Percentiles rank a stretch among this genome's conserved stretches.
Conservation (phyloP, 2,329 filamentous ascomycete species). For the Cladosporium sp. region DNA sequence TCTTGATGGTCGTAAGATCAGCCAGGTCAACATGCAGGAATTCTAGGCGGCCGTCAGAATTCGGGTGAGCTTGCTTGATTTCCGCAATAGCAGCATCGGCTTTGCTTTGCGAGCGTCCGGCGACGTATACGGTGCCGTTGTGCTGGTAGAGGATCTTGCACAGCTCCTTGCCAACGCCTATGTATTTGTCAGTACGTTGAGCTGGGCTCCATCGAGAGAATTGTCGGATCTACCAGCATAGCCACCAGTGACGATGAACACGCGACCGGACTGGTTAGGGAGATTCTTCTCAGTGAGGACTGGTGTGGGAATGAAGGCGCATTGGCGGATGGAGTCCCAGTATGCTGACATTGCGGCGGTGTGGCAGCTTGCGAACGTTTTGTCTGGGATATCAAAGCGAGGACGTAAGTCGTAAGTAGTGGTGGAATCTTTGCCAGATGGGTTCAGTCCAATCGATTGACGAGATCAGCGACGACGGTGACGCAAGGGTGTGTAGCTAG, state of each 20-base stretch:
- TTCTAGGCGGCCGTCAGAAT: slow-evolving; percentile 43
- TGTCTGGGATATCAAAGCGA: not conserved
- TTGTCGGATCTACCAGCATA: slow-evolving; percentile 37
- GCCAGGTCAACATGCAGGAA: slow-evolving; percentile 50
- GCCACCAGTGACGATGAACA: slow-evolving; percentile 56
- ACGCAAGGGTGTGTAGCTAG: not conserved
- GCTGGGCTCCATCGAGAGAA: not conserved
- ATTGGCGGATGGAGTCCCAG: slow-evolving; percentile 26
- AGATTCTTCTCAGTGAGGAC: slow-evolving; percentile 46
- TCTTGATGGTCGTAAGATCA: slow-evolving; percentile 39
- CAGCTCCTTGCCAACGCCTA: slow-evolving; percentile 53
- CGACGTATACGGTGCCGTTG: slow-evolving; percentile 58
- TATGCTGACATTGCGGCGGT: slow-evolving; percentile 17
- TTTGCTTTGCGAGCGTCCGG: slow-evolving; percentile 51
- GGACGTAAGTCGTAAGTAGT: not conserved
- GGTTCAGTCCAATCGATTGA: not conserved
- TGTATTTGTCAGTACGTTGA: not conserved
- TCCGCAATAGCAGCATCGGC: slow-evolving; percentile 47
- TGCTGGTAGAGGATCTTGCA: slow-evolving; percentile 55
- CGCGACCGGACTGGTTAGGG: slow-evolving; percentile 44
- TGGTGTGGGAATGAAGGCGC: slow-evolving; percentile 37
- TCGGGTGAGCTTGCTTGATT: slow-evolving; percentile 42
- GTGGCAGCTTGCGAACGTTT: not conserved
- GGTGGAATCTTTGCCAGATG: not conserved
- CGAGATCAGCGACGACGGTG: not conserved